Percentiles rank a stretch among this genome's conserved stretches.
These are phyloP conservation scores for Linnemannia elongata DNA, from an alignment of 192 early-diverging fungal species.

Conservation along the genomic window DNA sequence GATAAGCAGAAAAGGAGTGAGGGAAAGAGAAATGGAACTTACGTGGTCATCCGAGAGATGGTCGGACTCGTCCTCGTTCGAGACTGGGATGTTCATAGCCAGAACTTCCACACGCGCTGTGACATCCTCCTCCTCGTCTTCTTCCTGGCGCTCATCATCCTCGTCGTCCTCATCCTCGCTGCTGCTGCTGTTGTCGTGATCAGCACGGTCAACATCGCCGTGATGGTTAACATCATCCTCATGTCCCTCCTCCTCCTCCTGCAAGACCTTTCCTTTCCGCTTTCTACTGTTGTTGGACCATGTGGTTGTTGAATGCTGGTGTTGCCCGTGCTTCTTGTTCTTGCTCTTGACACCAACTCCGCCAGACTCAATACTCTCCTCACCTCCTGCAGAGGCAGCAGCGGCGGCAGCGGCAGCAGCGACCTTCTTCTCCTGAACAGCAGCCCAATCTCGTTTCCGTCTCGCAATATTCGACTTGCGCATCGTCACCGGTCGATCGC, in stretches of 20 bases:
- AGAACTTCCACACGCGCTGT: constrained; percentile 26
- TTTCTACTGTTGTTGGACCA: background rate
- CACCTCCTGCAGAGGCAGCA: background rate
- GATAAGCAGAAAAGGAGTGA: background rate
- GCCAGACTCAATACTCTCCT: background rate
- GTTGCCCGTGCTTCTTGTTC: background rate
- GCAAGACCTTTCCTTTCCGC: background rate
- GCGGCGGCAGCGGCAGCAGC: background rate
- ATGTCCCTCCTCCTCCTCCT: background rate
- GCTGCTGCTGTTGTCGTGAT: background rate
- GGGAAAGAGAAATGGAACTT: background rate
- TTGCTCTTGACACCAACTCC: background rate
- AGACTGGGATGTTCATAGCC: constrained; percentile 54
- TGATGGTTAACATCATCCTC: background rate
- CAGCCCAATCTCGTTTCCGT: constrained; percentile 60
- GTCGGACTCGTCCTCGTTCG: constrained; percentile 27
- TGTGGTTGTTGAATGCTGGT: background rate
- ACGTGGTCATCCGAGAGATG: constrained; percentile 16
- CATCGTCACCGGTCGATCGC: constrained; percentile 65
- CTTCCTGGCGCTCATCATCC: background rate
- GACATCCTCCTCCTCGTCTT: background rate
- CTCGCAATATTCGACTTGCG: constrained; percentile 68
- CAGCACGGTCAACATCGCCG: background rate
- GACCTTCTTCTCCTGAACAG: constrained; percentile 23
- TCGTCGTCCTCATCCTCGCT: background rate